Base-by-base conservation (phyloP, 108 stramenopile genomes). In the Epipyxis sp. region DNA sequence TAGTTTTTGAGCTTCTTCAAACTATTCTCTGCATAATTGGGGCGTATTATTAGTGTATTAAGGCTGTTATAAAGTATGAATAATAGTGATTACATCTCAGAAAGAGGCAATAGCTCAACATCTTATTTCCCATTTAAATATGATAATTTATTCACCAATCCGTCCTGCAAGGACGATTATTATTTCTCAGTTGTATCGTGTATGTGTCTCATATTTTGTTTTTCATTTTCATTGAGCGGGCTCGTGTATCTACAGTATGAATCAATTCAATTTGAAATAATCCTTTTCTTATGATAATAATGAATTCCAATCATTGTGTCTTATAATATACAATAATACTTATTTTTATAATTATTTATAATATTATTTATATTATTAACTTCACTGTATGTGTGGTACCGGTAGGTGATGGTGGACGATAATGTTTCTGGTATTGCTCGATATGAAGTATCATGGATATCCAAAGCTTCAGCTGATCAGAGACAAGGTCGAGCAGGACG, bases 401-500 rank as follows among this genome's bases (percentile, higher is more conserved):
- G 20, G 46, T 6, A 13, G 46, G 13, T 13, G 46, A 20, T 13
- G 46, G 46, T 50, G 46, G 46, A 50, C 13, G 46, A 50, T 6
- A 20, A 67, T 6, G 37, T 67, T n/a, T 6, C 13, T 67, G 20
- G 65, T 67, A 20, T 20, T 43, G 43, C 10, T 27, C 71, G 34
- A 10, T 74, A 74, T 42, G 71, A 74, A 42, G 34, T 74, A 3
- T 42, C 6, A 42, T 96, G 94, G 95, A 95, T 96, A 44, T 94
- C 93, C 44, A 91, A 92, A 80, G 98, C 98, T 27, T 91, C 96
- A 0, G 97, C 98, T 0, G 93, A 98, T 69, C 98, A 99, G 85
- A 87, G 98, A 39, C 93, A 93, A 2, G 98, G 98, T 3, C 92
- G 98, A 46, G 97, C 96, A 16, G 98, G 98, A 1, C 87, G 89